These are phyloP conservation scores for Cadophora sp. DNA, from an alignment of 2,329 filamentous ascomycete genomes.

Conservation along the genomic window DNA sequence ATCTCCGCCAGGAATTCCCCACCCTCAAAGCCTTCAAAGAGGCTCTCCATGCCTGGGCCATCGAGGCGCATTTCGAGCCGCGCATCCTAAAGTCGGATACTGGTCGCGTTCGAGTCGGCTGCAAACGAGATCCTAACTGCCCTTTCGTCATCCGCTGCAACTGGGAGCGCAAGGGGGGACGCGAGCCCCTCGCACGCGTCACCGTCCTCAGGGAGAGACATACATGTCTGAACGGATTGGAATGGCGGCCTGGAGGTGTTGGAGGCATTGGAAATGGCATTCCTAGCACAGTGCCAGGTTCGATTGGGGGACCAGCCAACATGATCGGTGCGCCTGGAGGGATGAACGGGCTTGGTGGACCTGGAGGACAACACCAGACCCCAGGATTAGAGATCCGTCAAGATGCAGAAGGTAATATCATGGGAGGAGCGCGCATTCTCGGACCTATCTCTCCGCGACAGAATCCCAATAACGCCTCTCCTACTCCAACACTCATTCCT, in stretches of 20 bases:
- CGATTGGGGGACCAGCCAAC: slow-evolving; percentile 6
- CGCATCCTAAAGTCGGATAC: slow-evolving; percentile 44
- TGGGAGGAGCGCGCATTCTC: slow-evolving; percentile 40
- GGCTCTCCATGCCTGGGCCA: slow-evolving; percentile 44
- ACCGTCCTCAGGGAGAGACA: slow-evolving; percentile 43
- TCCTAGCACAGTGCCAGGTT: slow-evolving; percentile 14
- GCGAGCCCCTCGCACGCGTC: slow-evolving; percentile 41
- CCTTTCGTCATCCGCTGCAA: slow-evolving; percentile 45
- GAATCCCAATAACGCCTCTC: slow-evolving; percentile 8
- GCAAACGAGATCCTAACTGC: slow-evolving; percentile 44
- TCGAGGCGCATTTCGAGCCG: slow-evolving; percentile 45
- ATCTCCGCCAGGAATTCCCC: slow-evolving; percentile 44
- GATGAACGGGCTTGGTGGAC: slow-evolving; percentile 23
- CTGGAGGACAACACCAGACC: slow-evolving; percentile 13
- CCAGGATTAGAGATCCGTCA: slow-evolving; percentile 38
- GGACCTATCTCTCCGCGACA: slow-evolving; percentile 31
- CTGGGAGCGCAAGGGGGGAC: slow-evolving; percentile 43
- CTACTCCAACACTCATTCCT: slow-evolving; percentile 29
- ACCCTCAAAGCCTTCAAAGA: slow-evolving; percentile 45
- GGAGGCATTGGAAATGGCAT: slow-evolving; percentile 17
- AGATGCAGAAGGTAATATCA: slow-evolving; percentile 41
- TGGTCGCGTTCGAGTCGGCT: slow-evolving; percentile 44
- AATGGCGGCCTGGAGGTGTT: slow-evolving; percentile 27
- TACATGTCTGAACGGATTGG: slow-evolving; percentile 42
- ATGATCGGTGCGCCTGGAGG: slow-evolving; percentile 18